Percentiles rank a stretch among this genome's conserved stretches.
phyloP scores from a whole-genome alignment of 345 rosid genomes.

The Acer saccharum region DNA sequence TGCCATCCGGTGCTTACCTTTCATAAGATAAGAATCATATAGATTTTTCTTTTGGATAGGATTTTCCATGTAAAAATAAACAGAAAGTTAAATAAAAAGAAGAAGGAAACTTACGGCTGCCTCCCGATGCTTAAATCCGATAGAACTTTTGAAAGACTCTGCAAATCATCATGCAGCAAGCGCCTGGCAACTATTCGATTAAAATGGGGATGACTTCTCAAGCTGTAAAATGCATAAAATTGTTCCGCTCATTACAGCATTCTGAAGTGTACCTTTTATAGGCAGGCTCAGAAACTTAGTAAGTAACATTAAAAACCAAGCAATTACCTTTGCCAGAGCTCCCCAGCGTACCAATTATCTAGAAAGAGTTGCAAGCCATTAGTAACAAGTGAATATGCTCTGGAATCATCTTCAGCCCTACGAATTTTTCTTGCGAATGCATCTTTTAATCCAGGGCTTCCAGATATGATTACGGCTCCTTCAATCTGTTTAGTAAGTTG shows the following conservation, averaged over 20 bases:
- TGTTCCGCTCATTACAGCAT: constrained; percentile 12
- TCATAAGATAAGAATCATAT: background rate
- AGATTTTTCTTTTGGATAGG: background rate
- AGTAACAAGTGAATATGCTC: constrained; percentile 51
- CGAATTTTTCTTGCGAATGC: constrained; percentile 60
- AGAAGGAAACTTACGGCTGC: constrained; percentile 63
- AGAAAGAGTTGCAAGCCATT: constrained; percentile 67
- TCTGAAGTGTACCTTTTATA: background rate
- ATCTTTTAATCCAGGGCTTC: constrained; percentile 80
- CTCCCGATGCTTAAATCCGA: constrained; percentile 80
- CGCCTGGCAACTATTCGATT: constrained; percentile 56
- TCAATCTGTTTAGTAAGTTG: constrained; percentile 42
- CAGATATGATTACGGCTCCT: constrained; percentile 82
- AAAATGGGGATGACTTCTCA: constrained; percentile 78
- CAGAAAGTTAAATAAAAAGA: background rate
- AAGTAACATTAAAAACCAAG: constrained; percentile 2
- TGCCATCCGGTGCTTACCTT: too few species aligned
- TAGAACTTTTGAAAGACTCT: constrained; percentile 64
- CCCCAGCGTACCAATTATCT: constrained; percentile 72
- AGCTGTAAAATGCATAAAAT: constrained; percentile 44
- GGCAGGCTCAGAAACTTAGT: background rate
- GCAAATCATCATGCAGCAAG: constrained; percentile 51
- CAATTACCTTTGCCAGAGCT: constrained; percentile 77
- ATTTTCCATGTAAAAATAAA: background rate
- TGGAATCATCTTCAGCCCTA: constrained; percentile 70